Evolutionary conservation across 2,329 filamentous ascomycete species (phyloP).

Genomic region (Alternaria longipes): DNA sequence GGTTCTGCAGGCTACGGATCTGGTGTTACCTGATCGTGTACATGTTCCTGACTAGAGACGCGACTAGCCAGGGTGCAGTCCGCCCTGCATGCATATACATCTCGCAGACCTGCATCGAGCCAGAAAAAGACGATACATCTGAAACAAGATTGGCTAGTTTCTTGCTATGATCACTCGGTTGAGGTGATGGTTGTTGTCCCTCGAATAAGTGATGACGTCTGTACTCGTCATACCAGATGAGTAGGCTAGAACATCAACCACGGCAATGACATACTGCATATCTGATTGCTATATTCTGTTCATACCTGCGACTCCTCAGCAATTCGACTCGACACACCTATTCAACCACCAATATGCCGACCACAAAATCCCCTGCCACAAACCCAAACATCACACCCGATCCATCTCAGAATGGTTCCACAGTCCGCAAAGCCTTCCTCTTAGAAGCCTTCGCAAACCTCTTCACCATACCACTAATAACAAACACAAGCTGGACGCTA

Average conservation of each 20-base stretch:
- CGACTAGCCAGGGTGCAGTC: background rate
- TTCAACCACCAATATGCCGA: background rate
- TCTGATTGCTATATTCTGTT: background rate
- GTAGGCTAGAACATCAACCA: background rate
- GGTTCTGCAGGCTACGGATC: background rate
- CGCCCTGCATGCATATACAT: constrained; percentile 1
- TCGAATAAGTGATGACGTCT: background rate
- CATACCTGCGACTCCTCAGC: background rate
- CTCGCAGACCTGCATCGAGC: background rate
- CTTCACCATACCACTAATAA: constrained; percentile 38
- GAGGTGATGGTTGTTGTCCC: background rate
- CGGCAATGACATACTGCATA: background rate
- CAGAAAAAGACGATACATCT: background rate
- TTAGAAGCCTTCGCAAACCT: constrained; percentile 39
- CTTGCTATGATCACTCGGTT: background rate
- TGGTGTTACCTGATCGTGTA: background rate
- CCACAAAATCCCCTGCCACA: constrained; percentile 31
- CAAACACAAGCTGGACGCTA: constrained; percentile 32
- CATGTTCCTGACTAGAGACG: constrained; percentile 1
- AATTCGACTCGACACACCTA: background rate
- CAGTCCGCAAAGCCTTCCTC: constrained; percentile 40
- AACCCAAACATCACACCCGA: constrained; percentile 31
- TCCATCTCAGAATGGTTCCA: constrained; percentile 23
- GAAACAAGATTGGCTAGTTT: background rate
- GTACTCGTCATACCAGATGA: background rate